Evolutionary conservation across 441 rosid genomes (phyloP).

Genomic region (Erysimum pusillum): DNA sequence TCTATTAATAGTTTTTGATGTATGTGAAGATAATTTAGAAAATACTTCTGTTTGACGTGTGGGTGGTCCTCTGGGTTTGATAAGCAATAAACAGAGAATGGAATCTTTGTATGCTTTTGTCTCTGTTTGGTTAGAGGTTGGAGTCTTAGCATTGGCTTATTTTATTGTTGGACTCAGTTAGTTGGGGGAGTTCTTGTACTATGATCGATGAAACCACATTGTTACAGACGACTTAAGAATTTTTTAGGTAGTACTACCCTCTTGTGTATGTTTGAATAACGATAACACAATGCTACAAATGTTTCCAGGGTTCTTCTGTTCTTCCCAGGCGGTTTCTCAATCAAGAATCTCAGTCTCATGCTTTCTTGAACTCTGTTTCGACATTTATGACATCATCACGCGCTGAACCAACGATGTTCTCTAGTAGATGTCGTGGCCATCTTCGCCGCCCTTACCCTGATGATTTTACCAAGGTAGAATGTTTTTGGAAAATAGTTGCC

Average conservation of each 20-base stretch:
- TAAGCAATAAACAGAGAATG: slow-evolving; percentile 14
- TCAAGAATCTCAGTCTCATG: slow-evolving; percentile 53
- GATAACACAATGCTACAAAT: slow-evolving; percentile 40
- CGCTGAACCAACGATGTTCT: slow-evolving; percentile 54
- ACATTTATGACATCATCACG: slow-evolving; percentile 49
- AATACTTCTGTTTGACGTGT: slow-evolving; percentile 21
- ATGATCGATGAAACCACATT: neutral
- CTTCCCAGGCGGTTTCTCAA: slow-evolving; percentile 61
- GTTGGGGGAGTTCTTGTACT: slow-evolving; percentile 7
- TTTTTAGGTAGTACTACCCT: neutral
- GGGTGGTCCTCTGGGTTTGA: slow-evolving; percentile 45
- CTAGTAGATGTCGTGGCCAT: slow-evolving; percentile 65
- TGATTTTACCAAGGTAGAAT: slow-evolving; percentile 77
- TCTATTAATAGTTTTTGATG: slow-evolving; percentile 39
- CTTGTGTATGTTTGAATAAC: slow-evolving; percentile 20
- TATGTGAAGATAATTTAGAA: slow-evolving; percentile 12
- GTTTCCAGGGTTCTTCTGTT: slow-evolving; percentile 67
- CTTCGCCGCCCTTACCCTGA: slow-evolving; percentile 79
- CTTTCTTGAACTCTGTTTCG: slow-evolving; percentile 54
- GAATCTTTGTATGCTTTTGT: slow-evolving; percentile 14
- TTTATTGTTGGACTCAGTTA: slow-evolving; percentile 8
- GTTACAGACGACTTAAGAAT: neutral
- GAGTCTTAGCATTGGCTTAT: slow-evolving; percentile 19
- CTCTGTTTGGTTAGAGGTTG: slow-evolving; percentile 18
- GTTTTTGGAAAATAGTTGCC: neutral